Evolutionary conservation across 106 monocot species (phyloP), one percentile per base, ranked within the genome.

Genomic region (Iris macrosiphon): DNA sequence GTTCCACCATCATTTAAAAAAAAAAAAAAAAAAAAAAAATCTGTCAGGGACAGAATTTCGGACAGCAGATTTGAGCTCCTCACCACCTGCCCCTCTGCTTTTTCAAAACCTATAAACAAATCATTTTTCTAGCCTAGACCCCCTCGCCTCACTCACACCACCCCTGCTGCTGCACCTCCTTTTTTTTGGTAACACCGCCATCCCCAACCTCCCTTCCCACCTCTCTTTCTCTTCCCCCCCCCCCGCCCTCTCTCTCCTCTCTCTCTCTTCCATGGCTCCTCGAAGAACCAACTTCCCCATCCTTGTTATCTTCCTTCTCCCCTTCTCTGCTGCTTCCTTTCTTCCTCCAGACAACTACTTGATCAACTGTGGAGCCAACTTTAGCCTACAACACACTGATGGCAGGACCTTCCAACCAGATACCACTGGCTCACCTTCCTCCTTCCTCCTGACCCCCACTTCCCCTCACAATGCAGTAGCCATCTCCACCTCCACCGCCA

Each of bases 311-410:
- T 15, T 67, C 25, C 31, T 58, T 3, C 10, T 15, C 1, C 11
- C 4, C 4, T n/a, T 23, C 27, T 1, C 20, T 25, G 13, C 16
- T 10, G 52, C 53, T 12, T 23, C 65, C 6, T 60, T 76, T 24
- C 22, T 3, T 10, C 60, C 72, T 29, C 3, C 14, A 8, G 66
- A 72, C 31, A 35, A 71, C 60, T 50, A 66, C 66, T 44, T 80
- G 7, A 40, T 80, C 65, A 66, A 62, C 75, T 80, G 80, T 25
- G 80, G 80, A 12, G 70, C 44, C n/a, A 63, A 52, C 38, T 31
- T 40, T 18, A 6, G 44, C 14, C 40, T 76, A 1, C 19, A 45
- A 1, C 62, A 49, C 30, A 23, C 20, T 14, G 75, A 72, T 38
- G 81, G 75, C 40, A 40, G 81, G 12, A 29, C 14, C 9, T 81